These are phyloP conservation scores for Agrocybe pediades DNA, from an alignment of 768 basidiomycete genomes.

Conservation along the genomic window DNA sequence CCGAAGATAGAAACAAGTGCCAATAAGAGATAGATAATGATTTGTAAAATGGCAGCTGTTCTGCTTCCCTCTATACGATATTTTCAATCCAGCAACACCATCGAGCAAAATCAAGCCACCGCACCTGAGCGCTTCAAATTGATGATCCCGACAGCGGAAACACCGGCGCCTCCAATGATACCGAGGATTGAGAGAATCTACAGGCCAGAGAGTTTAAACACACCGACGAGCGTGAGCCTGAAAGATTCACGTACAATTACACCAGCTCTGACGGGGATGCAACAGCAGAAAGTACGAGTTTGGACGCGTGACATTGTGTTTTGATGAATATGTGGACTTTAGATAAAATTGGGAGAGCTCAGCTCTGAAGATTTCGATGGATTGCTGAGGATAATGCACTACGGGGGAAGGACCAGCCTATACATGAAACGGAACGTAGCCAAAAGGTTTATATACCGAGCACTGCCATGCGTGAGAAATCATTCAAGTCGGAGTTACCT, in stretches of 20 bases:
- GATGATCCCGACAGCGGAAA: slow-evolving; percentile 40
- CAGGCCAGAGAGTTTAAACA: background rate
- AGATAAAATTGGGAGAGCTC: slow-evolving; percentile 24
- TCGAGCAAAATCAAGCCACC: background rate
- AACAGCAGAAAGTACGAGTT: slow-evolving; percentile 51
- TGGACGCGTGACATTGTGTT: slow-evolving; percentile 34
- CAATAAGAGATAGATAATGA: slow-evolving; percentile 41
- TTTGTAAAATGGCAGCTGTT: slow-evolving; percentile 41
- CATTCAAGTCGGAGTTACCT: slow-evolving; percentile 13
- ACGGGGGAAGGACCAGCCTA: slow-evolving; percentile 51
- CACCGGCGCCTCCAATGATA: slow-evolving; percentile 40
- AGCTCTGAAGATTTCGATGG: slow-evolving; percentile 26
- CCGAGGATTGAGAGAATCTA: slow-evolving; percentile 35
- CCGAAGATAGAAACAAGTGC: slow-evolving; percentile 47
- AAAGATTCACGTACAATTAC: slow-evolving; percentile 39
- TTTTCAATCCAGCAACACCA: background rate
- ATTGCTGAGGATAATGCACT: slow-evolving; percentile 16
- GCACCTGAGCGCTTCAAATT: slow-evolving; percentile 33
- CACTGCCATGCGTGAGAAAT: slow-evolving; percentile 22
- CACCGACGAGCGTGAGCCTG: background rate
- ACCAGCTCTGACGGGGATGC: slow-evolving; percentile 50
- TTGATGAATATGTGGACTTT: slow-evolving; percentile 6
- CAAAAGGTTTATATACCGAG: slow-evolving; percentile 34
- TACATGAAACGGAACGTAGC: slow-evolving; percentile 18
- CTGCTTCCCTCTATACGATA: slow-evolving; percentile 34